Evolutionary conservation across 2,329 filamentous ascomycete species (phyloP).

Genomic region (Fusarium sp.): DNA sequence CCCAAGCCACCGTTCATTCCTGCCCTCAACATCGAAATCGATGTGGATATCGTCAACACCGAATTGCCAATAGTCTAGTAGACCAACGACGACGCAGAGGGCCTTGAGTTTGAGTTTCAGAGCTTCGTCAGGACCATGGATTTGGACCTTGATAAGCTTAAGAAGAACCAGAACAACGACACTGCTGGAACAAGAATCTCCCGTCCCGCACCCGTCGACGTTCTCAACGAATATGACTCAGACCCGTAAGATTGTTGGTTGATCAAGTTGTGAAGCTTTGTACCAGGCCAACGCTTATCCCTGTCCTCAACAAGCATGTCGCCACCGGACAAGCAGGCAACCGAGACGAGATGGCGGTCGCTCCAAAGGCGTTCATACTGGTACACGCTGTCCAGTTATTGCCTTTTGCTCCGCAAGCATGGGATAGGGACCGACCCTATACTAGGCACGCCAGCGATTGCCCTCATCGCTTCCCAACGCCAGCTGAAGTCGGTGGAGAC

Average conservation of each 20-base stretch:
- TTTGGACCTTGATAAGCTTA: too few species aligned
- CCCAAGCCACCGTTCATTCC: not conserved
- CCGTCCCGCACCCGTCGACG: too few species aligned
- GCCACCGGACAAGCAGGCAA: not conserved
- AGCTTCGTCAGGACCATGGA: too few species aligned
- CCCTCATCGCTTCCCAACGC: not conserved
- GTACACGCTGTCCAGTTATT: not conserved
- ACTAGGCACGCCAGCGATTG: not conserved
- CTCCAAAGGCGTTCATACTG: not conserved
- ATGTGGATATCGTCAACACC: too few species aligned
- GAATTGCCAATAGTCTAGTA: too few species aligned
- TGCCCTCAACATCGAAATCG: too few species aligned
- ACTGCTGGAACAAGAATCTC: too few species aligned
- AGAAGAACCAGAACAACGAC: too few species aligned
- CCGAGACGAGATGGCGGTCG: too few species aligned
- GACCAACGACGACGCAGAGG: too few species aligned
- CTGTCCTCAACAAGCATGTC: not conserved
- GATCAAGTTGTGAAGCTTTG: not conserved
- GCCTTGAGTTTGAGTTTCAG: too few species aligned
- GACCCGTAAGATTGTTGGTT: not conserved
- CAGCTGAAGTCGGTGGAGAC: not conserved
- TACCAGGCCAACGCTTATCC: not conserved
- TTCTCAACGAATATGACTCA: too few species aligned
- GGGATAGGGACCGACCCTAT: not conserved
- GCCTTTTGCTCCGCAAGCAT: not conserved